Evolutionary conservation across 108 stramenopile genomes (phyloP).

Genomic region (Craspedostauros australis): DNA sequence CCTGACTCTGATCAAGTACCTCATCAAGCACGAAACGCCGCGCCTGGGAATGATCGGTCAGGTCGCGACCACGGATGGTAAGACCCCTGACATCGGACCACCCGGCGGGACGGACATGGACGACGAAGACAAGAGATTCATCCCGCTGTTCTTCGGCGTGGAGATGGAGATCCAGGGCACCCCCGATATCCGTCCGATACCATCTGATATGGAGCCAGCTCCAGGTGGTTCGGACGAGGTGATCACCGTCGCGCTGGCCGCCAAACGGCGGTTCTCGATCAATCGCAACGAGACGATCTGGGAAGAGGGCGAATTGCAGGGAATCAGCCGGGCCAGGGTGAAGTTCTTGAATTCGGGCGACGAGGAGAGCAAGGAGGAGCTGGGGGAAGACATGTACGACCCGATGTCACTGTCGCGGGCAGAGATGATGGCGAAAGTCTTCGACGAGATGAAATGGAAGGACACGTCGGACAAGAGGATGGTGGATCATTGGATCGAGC

Average conservation of each 20-base stretch:
- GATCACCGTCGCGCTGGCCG: slow-evolving; percentile 32
- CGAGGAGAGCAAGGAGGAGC: too few species aligned
- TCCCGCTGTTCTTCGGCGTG: slow-evolving; percentile 40
- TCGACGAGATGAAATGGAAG: slow-evolving; percentile 32
- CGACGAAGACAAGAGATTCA: slow-evolving; percentile 39
- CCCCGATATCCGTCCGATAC: slow-evolving; percentile 8
- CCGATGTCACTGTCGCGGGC: not conserved
- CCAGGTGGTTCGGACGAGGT: slow-evolving; percentile 15
- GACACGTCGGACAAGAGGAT: slow-evolving; percentile 38
- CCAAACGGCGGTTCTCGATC: slow-evolving; percentile 44
- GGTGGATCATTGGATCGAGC: slow-evolving; percentile 60
- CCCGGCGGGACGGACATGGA: too few species aligned
- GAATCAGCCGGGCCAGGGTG: slow-evolving; percentile 60
- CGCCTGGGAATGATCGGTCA: slow-evolving; percentile 62
- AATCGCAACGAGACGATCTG: too few species aligned
- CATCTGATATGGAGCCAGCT: not conserved
- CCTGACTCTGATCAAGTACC: slow-evolving; percentile 40
- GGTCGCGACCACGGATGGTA: slow-evolving; percentile 30
- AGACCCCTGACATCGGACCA: too few species aligned
- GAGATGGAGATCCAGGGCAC: slow-evolving; percentile 56
- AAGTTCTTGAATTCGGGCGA: slow-evolving; percentile 47
- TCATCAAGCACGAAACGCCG: slow-evolving; percentile 40
- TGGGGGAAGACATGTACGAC: too few species aligned
- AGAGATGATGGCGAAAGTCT: too few species aligned
- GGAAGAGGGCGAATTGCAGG: slow-evolving; percentile 41